Conservation (phyloP, 2,329 filamentous ascomycete species). For the Colletotrichum sp. region DNA sequence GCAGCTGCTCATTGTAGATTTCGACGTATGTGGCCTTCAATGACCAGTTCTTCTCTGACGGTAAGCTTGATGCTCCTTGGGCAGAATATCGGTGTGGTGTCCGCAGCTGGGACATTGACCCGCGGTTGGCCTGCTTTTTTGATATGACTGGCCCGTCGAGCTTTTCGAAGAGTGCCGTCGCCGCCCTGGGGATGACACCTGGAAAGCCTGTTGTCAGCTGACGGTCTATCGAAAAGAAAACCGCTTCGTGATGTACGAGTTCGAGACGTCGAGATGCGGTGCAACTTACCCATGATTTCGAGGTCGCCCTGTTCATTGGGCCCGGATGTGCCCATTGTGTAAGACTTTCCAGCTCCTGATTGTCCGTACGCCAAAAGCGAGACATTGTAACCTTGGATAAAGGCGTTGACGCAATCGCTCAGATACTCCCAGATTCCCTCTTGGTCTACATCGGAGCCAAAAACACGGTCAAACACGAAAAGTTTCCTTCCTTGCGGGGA, state of each 20-base stretch:
- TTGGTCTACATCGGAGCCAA: constrained; percentile 81
- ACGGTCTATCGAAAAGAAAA: neutral
- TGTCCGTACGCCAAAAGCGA: constrained; percentile 96
- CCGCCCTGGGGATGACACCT: constrained; percentile 97
- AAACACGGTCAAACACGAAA: constrained; percentile 96
- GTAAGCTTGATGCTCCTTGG: constrained; percentile 42
- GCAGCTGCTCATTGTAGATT: constrained; percentile 97
- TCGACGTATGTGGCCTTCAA: constrained; percentile 94
- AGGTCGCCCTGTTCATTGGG: constrained; percentile 75
- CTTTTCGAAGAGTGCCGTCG: constrained; percentile 85
- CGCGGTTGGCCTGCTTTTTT: constrained; percentile 58
- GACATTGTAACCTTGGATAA: constrained; percentile 97
- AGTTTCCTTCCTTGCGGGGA: constrained; percentile 91
- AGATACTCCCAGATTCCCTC: constrained; percentile 95
- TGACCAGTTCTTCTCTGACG: constrained; percentile 81
- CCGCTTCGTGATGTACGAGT: neutral
- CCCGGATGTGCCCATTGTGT: constrained; percentile 97
- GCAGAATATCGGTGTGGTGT: constrained; percentile 81
- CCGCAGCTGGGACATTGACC: constrained; percentile 78
- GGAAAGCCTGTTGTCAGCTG: neutral
- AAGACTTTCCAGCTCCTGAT: constrained; percentile 96
- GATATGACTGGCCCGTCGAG: constrained; percentile 75
- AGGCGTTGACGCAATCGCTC: constrained; percentile 85
- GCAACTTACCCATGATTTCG: constrained; percentile 76
- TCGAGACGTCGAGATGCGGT: neutral